Evolutionary conservation across 2,329 filamentous ascomycete genomes (phyloP).

Genomic region (Neurospora crassa): DNA sequence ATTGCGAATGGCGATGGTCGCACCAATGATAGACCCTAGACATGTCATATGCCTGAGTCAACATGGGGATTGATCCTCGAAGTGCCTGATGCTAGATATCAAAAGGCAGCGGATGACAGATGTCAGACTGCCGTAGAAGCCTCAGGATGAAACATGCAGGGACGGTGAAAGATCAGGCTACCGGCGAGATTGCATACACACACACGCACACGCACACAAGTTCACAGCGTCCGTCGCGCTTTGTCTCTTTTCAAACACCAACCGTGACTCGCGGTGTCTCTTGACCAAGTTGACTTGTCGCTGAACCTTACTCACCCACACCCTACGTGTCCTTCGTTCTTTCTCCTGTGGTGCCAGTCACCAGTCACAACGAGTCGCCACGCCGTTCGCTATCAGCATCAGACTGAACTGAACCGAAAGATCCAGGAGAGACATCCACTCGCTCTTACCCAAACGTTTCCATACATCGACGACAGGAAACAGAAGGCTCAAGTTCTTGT

Average conservation of each 20-base stretch:
- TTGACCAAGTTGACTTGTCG: not conserved
- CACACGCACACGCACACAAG: not conserved
- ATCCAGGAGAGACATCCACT: not conserved
- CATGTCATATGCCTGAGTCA: not conserved
- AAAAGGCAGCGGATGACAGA: not conserved
- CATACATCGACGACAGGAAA: not conserved
- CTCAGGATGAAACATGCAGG: not conserved
- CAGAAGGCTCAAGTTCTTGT: not conserved
- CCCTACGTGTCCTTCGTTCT: not conserved
- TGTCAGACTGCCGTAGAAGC: not conserved
- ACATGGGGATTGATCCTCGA: not conserved
- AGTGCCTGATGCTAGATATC: not conserved
- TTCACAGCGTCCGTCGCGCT: not conserved
- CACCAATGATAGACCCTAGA: not conserved
- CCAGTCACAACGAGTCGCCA: not conserved
- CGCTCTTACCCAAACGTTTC: not conserved
- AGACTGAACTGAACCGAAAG: not conserved
- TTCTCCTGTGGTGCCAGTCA: not conserved
- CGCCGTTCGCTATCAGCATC: not conserved
- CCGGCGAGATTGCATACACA: not conserved
- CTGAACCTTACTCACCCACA: not conserved
- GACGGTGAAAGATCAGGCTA: not conserved
- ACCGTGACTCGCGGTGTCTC: not conserved
- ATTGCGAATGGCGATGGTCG: not conserved
- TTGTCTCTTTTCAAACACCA: not conserved